A percentile compares a stretch with the other conserved stretches of the same genome.
Conservation (phyloP, 23 red algal genomes). For the Gracilaria caudata region DNA sequence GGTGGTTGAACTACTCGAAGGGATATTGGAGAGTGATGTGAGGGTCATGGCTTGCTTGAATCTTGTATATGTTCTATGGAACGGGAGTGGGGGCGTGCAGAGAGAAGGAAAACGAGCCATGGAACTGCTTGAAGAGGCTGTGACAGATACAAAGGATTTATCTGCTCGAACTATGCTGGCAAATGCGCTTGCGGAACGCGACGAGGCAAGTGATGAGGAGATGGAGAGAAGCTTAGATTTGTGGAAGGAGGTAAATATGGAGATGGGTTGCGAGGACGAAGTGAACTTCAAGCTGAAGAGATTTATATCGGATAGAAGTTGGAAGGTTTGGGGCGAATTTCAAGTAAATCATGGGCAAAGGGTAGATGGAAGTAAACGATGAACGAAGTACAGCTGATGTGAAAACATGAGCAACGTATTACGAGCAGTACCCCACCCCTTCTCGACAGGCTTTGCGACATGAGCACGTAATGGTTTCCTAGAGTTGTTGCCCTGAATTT, state of each 20-base stretch:
- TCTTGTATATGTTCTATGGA: neutral
- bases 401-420: no score
- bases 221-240: neutral
- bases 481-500: no score
- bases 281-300: neutral
- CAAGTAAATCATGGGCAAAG: no score
- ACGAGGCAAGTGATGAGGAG: neutral
- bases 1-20: neutral
- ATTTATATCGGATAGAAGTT: no score
- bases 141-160: neutral
- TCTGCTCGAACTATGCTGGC: slow-evolving; percentile 7
- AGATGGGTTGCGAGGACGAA: neutral
- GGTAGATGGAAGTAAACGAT: no score
- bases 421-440: no score
- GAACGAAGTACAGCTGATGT: no score
- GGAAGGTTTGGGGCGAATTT: no score
- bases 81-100: neutral
- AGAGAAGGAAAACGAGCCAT: neutral
- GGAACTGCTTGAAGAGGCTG: neutral
- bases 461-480: no score
- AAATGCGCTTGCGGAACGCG: neutral
- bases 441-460: no score
- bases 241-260: neutral
- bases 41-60: neutral
- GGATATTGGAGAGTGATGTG: neutral